Evolutionary conservation across 306 rosid species (phyloP).

Genomic region (Parietaria judaica): DNA sequence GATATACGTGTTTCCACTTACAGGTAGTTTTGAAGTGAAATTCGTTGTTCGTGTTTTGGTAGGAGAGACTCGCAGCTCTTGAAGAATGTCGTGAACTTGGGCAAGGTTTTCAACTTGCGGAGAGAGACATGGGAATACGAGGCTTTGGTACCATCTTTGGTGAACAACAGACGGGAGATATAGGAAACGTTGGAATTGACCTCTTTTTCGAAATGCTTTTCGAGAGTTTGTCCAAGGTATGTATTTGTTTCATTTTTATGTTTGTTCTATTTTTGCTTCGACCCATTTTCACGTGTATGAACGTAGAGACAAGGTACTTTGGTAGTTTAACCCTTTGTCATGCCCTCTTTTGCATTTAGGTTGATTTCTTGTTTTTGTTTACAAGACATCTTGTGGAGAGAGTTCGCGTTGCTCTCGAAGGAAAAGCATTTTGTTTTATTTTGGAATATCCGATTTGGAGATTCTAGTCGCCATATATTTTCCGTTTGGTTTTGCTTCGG

Average conservation of each 20-base stretch:
- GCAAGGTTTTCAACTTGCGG: constrained; percentile 96
- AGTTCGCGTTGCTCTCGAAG: too few relatives aligned
- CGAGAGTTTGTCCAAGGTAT: constrained; percentile 93
- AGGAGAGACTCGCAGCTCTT: constrained; percentile 93
- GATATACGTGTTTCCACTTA: constrained; percentile 6
- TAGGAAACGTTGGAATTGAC: constrained; percentile 93
- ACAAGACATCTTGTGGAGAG: too few relatives aligned
- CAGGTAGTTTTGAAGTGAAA: constrained; percentile 16
- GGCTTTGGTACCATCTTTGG: constrained; percentile 96
- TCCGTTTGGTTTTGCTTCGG: too few relatives aligned
- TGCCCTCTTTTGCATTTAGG: not conserved
- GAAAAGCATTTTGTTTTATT: too few relatives aligned
- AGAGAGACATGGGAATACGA: constrained; percentile 95
- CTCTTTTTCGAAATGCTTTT: constrained; percentile 98
- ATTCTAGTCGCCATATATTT: too few relatives aligned
- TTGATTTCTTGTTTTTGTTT: too few relatives aligned
- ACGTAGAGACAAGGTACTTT: too few relatives aligned
- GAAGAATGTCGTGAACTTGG: constrained; percentile 95
- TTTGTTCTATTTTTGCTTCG: not conserved
- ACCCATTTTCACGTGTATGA: too few relatives aligned
- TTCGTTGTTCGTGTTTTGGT: constrained; percentile 26
- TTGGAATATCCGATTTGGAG: too few relatives aligned
- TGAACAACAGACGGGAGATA: constrained; percentile 94
- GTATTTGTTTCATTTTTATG: constrained; percentile 3
- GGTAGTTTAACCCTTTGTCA: not conserved